Conservation (phyloP, 2,329 filamentous ascomycete species). For the Aspergillus alliaceus region DNA sequence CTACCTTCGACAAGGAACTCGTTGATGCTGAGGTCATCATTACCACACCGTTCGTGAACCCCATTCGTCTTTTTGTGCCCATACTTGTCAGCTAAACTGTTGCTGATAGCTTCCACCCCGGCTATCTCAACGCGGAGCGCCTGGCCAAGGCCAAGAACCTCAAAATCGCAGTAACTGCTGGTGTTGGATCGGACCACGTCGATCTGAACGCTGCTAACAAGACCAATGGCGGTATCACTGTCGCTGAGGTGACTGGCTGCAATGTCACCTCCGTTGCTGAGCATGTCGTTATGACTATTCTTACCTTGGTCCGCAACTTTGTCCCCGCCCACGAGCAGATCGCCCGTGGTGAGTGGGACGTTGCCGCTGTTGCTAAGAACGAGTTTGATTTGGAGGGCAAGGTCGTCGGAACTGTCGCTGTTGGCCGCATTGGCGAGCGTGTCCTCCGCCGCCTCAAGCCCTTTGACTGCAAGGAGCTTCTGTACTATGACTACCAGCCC, state of each 20-base stretch:
- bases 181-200: conserved; percentile 97
- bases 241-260: conserved; percentile 95
- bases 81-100: conserved; percentile 8
- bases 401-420: conserved; percentile 95
- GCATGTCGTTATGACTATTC: conserved; percentile 99
- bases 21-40: conserved; percentile 98
- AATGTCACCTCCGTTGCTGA: conserved; percentile 98
- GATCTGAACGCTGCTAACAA: conserved; percentile 96
- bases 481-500: conserved; percentile 99
- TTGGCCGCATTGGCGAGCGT: conserved; percentile 97
- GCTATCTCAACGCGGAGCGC: conserved; percentile 94
- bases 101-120: conserved; percentile 85
- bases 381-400: conserved; percentile 97
- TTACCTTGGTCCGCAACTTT: conserved; percentile 94
- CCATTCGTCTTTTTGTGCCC: background rate
- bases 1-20: conserved; percentile 90
- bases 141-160: conserved; percentile 98
- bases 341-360: conserved; percentile 85
- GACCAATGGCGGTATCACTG: conserved; percentile 96
- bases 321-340: conserved; percentile 96
- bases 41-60: conserved; percentile 76
- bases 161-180: conserved; percentile 94
- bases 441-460: conserved; percentile 93
- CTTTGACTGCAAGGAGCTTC: conserved; percentile 98
- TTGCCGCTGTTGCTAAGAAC: conserved; percentile 94